Conservation (phyloP, 2,329 filamentous ascomycete species). For the Aureobasidium sp. region DNA sequence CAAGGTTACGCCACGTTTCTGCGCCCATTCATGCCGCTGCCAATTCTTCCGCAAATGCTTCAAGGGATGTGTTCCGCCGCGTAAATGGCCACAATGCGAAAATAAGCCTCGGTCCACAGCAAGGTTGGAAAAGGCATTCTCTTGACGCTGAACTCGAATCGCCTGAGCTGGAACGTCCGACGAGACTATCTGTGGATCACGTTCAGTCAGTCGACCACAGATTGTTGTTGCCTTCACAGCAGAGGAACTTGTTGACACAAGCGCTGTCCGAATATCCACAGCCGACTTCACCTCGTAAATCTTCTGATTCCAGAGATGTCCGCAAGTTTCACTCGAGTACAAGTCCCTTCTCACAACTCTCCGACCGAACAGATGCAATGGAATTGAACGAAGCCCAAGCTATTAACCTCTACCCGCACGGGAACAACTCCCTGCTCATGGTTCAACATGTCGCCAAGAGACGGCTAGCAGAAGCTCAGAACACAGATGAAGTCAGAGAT, state of each 20-base stretch:
- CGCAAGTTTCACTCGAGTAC: slow-evolving; percentile 13
- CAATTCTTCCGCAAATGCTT: neutral
- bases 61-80: neutral
- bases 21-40: neutral
- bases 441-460: slow-evolving; percentile 43
- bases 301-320: slow-evolving; percentile 12
- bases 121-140: slow-evolving; percentile 14
- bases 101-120: neutral
- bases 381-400: slow-evolving; percentile 57
- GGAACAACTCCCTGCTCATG: slow-evolving; percentile 57
- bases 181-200: neutral
- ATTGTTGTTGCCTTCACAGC: neutral
- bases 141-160: slow-evolving; percentile 15
- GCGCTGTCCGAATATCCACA: neutral
- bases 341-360: slow-evolving; percentile 18
- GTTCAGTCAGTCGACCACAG: neutral
- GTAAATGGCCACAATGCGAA: neutral
- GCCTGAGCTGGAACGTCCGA: slow-evolving; percentile 9
- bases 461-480: neutral
- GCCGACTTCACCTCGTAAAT: slow-evolving; percentile 10
- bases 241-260: neutral
- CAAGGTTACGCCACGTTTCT: slow-evolving; percentile 13
- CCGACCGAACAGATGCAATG: slow-evolving; percentile 44
- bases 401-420: slow-evolving; percentile 55
- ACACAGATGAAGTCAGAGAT: neutral